A percentile compares a stretch with the other conserved stretches of the same genome.
Evolutionary conservation across 2,329 filamentous ascomycete genomes (phyloP).

Genomic region (Colletotrichum costaricense): DNA sequence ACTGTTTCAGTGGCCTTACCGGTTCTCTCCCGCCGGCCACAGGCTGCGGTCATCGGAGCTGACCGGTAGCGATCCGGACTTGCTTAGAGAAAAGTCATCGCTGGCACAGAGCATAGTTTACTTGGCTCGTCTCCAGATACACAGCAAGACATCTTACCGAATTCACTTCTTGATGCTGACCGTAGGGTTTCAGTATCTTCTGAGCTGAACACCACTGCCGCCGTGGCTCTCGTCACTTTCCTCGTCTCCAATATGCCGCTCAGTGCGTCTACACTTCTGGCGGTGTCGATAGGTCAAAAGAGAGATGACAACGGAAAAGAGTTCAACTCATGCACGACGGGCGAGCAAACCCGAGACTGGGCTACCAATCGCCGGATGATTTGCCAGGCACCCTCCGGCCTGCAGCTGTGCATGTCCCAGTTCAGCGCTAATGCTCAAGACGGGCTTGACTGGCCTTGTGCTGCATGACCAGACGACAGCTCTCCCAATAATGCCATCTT

Average conservation of each 20-base stretch:
- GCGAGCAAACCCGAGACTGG: constrained; percentile 30
- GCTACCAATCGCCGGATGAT: constrained; percentile 26
- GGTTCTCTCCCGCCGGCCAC: neutral
- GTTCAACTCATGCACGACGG: constrained; percentile 23
- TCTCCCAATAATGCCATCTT: constrained; percentile 17
- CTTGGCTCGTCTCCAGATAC: neutral
- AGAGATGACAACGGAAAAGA: constrained; percentile 5
- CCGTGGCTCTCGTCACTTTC: neutral
- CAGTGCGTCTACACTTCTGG: neutral
- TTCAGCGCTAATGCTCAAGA: constrained; percentile 18
- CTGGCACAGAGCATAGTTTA: neutral
- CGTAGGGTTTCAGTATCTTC: neutral
- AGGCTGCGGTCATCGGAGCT: neutral
- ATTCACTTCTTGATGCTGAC: constrained; percentile 6
- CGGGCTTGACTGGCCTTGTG: constrained; percentile 25
- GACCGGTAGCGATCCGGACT: neutral
- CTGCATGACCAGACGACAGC: constrained; percentile 10
- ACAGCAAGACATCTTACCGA: neutral
- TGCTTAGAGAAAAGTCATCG: neutral
- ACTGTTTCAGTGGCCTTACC: neutral
- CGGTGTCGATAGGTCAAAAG: neutral
- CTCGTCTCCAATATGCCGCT: neutral
- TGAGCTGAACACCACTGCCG: neutral
- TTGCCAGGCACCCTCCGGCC: constrained; percentile 24
- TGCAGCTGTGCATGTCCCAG: constrained; percentile 29